Percentiles rank a stretch among this genome's conserved stretches.
These are phyloP conservation scores for Andrographis paniculata DNA, from an alignment of 305 asterid genomes.

Conservation along the genomic window DNA sequence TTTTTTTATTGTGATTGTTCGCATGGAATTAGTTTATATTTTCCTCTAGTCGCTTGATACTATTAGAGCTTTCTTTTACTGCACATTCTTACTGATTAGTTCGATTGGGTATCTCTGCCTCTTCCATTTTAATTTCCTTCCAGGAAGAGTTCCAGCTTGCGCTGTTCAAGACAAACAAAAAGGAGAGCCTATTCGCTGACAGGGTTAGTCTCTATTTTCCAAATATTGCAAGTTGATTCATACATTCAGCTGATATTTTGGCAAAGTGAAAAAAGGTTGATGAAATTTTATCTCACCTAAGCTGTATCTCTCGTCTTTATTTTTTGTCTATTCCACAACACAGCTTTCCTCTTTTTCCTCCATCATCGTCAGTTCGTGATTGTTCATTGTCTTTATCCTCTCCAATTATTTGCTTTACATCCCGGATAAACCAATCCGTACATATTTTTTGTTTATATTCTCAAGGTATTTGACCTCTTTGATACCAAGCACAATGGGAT, in stretches of 20 bases:
- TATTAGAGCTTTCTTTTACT: not conserved
- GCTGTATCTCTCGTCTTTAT: too few species aligned
- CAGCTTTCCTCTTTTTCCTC: too few species aligned
- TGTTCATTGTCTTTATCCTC: too few species aligned
- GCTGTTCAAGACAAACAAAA: conserved; percentile 50
- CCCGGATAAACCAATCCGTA: too few species aligned
- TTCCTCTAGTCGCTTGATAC: too few species aligned
- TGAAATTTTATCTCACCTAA: not conserved
- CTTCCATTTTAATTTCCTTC: not conserved
- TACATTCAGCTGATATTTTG: not conserved
- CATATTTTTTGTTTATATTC: conserved; percentile 6
- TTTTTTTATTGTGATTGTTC: not conserved
- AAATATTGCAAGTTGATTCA: not conserved
- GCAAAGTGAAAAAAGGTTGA: too few species aligned
- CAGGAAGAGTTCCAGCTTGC: conserved; percentile 86
- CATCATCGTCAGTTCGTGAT: too few species aligned
- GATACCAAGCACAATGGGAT: conserved; percentile 72
- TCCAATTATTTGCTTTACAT: too few species aligned
- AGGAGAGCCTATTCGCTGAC: conserved; percentile 68
- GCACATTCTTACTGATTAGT: not conserved
- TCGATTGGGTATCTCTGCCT: not conserved
- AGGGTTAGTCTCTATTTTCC: conserved; percentile 32
- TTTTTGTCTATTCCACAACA: too few species aligned
- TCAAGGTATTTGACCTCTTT: conserved; percentile 70
- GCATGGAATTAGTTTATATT: not conserved